Evolutionary conservation across 371 early-diverging fungal species (phyloP), one percentile per base, ranked within the genome.

Genomic region (Mortierella sp.): DNA sequence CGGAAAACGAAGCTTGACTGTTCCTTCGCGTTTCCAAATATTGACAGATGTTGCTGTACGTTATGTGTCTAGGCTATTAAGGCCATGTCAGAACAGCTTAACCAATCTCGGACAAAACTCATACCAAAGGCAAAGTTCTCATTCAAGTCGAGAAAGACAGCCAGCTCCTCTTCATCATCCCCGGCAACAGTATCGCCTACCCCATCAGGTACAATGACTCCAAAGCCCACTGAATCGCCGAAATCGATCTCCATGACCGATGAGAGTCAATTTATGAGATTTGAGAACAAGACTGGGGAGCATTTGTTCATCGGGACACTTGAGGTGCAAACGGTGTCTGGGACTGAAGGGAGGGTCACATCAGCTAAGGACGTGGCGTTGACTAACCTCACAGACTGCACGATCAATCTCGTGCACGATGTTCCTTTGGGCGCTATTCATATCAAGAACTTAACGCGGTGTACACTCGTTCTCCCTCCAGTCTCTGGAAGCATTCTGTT

Each of bases 401-500:
- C 90, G 1, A 73, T 93, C 17, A 79, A 86, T 44, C 62, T 91
- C 30, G 78, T 80, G 1, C 59, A 66, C 44, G 42, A 41, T 41
- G 43, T 63, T 48, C 56, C 53, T 19, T 11, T 89, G 21, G 83
- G 84, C 9, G 92, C 94, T 2, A 68, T 95, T 21, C 91, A 94
- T 71, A 86, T 91, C 61, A 87, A 86, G 55, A 82, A 88, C 43
- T 50, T 94, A 5, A 72, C 81, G 17, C 78, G 84, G 43, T 90
- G 89, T 53, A 49, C 91, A 4, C 61, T 95, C 8, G 76, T 92
- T 7, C 81, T 86, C 50, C 88, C 88, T 0, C 81, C 84, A 2
- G 83, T 94, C 28, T 79, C 82, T 51, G 94, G 94, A 9, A 90
- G 92, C 11, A 83, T 90, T 5, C 78, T 93, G 3, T 79, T 90